Conservation (phyloP, 495 filamentous ascomycete genomes). For the Neurospora hispaniola region DNA sequence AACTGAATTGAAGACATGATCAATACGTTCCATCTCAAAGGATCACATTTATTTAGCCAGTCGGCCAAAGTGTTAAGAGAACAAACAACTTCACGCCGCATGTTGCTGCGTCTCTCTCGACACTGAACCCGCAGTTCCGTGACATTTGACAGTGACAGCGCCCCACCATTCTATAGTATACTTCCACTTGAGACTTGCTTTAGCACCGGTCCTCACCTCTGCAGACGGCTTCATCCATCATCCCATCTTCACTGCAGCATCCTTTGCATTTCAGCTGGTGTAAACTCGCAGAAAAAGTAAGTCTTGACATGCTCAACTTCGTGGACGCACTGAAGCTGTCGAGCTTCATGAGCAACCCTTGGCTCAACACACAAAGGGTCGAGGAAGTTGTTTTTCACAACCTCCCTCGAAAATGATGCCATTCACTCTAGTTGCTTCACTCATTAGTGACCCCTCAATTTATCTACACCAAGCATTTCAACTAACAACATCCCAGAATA, state of each 20-base stretch:
- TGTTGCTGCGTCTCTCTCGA: not conserved
- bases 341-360: not conserved
- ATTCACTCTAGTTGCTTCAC: not conserved
- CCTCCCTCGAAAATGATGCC: not conserved
- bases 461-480: not conserved
- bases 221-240: not conserved
- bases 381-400: not conserved
- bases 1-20: not conserved
- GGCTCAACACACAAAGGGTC: not conserved
- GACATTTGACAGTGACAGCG: not conserved
- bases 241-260: not conserved
- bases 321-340: not conserved
- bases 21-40: not conserved
- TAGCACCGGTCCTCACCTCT: not conserved
- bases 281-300: not conserved
- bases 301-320: not conserved
- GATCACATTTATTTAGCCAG: not conserved
- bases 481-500: not conserved
- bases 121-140: not conserved
- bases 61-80: not conserved
- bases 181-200: not conserved
- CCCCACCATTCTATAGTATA: not conserved
- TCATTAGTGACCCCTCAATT: not conserved
- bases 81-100: not conserved
- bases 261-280: not conserved